phyloP scores from a whole-genome alignment of 2,329 filamentous ascomycete genomes.

The Incumbomyces lentus region DNA sequence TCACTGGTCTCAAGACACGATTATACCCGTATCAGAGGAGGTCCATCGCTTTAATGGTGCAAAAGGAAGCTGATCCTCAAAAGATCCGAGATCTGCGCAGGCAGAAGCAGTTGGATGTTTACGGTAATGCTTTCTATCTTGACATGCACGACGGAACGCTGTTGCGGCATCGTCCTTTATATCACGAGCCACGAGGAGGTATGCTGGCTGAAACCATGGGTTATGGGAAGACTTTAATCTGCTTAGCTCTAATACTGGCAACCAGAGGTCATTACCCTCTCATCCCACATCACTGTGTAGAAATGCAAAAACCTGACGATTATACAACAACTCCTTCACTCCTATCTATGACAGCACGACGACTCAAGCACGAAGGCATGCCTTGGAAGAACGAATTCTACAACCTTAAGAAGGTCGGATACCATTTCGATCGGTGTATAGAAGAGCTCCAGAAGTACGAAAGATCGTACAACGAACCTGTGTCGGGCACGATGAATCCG shows the following conservation, averaged over 20 bases:
- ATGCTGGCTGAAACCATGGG: slow-evolving; percentile 42
- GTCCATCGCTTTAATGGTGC: slow-evolving; percentile 73
- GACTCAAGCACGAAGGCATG: slow-evolving; percentile 54
- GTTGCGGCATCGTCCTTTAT: slow-evolving; percentile 56
- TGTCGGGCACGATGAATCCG: slow-evolving; percentile 29
- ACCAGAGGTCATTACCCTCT: slow-evolving; percentile 59
- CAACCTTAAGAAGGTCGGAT: slow-evolving; percentile 35
- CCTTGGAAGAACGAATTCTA: slow-evolving; percentile 62
- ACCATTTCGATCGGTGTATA: slow-evolving; percentile 46
- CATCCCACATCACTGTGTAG: slow-evolving; percentile 52
- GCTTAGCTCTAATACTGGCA: slow-evolving; percentile 63
- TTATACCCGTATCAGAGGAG: slow-evolving; percentile 71
- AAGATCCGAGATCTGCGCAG: slow-evolving; percentile 65
- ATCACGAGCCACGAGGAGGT: slow-evolving; percentile 62
- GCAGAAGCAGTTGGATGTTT: slow-evolving; percentile 48
- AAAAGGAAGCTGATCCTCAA: slow-evolving; percentile 60
- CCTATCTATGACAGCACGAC: slow-evolving; percentile 64
- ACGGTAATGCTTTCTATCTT: slow-evolving; percentile 57
- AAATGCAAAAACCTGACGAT: slow-evolving; percentile 29
- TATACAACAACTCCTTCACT: slow-evolving; percentile 50
- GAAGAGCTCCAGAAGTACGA: slow-evolving; percentile 48
- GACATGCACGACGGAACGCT: slow-evolving; percentile 55
- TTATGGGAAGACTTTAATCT: slow-evolving; percentile 78
- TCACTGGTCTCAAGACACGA: slow-evolving; percentile 40
- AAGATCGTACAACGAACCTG: slow-evolving; percentile 49